A percentile compares a stretch with the other conserved stretches of the same genome.
Evolutionary conservation across 176 grass and related monocot species (phyloP).

Genomic region (Avena atlantica): DNA sequence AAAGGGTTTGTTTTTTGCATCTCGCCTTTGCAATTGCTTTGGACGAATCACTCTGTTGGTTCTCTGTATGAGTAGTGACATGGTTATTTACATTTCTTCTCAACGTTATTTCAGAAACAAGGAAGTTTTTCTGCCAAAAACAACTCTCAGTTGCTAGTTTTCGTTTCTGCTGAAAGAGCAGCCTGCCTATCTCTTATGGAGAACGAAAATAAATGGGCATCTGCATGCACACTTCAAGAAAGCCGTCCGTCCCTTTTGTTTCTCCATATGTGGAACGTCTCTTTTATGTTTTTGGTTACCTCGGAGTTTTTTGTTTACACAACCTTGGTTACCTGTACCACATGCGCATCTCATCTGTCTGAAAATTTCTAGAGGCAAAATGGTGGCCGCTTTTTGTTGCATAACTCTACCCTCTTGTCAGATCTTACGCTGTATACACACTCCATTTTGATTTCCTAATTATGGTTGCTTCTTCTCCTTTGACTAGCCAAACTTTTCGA

Average conservation of each 20-base stretch:
- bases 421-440: too few relatives aligned
- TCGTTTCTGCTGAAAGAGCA: constrained; percentile 21
- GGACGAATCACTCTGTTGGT: not conserved
- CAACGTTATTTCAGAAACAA: not conserved
- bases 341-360: not conserved
- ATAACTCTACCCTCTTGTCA: not conserved
- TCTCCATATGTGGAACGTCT: not conserved
- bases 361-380: not conserved
- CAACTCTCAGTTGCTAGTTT: not conserved
- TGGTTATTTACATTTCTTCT: not conserved
- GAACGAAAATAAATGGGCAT: constrained; percentile 52
- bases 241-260: constrained; percentile 11
- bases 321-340: not conserved
- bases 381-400: not conserved
- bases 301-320: not conserved
- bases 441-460: too few relatives aligned
- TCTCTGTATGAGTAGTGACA: not conserved
- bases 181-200: not conserved
- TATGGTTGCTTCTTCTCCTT: too few relatives aligned
- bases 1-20: not conserved
- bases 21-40: not conserved
- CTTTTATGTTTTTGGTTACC: not conserved
- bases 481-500: not conserved
- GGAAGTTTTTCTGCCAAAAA: not conserved
- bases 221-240: constrained; percentile 31